Evolutionary conservation across 306 rosid genomes (phyloP).

Genomic region (Adenanthera pavonina): DNA sequence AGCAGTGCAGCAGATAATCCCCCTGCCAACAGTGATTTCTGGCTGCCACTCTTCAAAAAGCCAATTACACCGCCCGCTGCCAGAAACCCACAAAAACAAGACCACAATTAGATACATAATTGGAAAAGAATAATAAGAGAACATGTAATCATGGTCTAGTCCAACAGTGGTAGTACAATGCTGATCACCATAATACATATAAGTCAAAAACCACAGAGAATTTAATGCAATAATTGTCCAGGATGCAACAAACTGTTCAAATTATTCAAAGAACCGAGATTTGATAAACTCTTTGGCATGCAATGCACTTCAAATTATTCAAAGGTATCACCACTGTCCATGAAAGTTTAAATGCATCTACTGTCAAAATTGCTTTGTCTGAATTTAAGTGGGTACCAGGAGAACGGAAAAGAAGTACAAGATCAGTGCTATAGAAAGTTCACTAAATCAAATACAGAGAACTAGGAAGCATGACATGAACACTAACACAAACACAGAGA

Average conservation of each 20-base stretch:
- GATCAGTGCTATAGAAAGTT: not conserved
- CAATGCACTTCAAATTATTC: slow-evolving; percentile 9
- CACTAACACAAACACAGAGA: not conserved
- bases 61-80: slow-evolving; percentile 97
- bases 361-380: not conserved
- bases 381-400: not conserved
- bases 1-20: slow-evolving; percentile 73
- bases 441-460: not conserved
- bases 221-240: not conserved
- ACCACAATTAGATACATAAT: not conserved
- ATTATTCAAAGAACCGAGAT: not conserved
- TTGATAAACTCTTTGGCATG: not conserved
- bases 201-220: not conserved
- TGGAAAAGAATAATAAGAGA: not conserved
- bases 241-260: not conserved
- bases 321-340: not conserved
- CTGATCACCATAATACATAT: not conserved
- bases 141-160: not conserved
- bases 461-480: not conserved
- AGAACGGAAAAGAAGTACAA: not conserved
- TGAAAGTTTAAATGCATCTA: slow-evolving; percentile 18
- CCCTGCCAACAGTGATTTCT: slow-evolving; percentile 90
- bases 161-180: not conserved
- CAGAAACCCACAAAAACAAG: slow-evolving; percentile 19
- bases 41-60: slow-evolving; percentile 92